Conservation (phyloP, 176 grass and related monocot species). For the Chrysopogon serrulatus region DNA sequence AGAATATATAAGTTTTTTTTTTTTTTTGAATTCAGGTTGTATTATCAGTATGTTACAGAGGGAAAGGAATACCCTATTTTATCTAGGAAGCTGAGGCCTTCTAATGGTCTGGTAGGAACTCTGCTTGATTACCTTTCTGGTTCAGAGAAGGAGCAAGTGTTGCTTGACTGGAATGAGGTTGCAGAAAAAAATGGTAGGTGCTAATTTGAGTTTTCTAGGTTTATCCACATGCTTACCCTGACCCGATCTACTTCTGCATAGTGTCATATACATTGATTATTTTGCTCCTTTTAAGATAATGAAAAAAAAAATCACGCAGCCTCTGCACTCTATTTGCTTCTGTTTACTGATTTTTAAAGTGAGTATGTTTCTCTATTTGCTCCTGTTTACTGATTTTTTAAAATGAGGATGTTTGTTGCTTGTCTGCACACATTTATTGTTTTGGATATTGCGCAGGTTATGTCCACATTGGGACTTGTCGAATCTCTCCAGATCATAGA, state of each 20-base stretch:
- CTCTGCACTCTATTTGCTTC: slow-evolving; percentile 1
- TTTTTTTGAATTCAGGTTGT: slow-evolving; percentile 61
- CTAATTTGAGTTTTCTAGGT: not conserved
- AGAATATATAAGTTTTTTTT: not conserved
- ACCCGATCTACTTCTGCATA: not conserved
- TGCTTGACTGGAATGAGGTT: slow-evolving; percentile 88
- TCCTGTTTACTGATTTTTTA: slow-evolving; percentile 9
- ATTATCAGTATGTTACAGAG: slow-evolving; percentile 81
- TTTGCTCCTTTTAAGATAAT: not conserved
- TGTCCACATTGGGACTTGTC: slow-evolving; percentile 87
- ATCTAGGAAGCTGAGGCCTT: slow-evolving; percentile 48
- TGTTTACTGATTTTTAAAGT: not conserved
- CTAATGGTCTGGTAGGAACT: slow-evolving; percentile 36
- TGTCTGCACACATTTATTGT: slow-evolving; percentile 4
- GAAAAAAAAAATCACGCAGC: not conserved
- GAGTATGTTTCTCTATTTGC: not conserved
- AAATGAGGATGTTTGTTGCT: slow-evolving; percentile 4
- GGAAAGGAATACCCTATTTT: slow-evolving; percentile 86
- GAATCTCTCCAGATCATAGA: slow-evolving; percentile 85
- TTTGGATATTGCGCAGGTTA: slow-evolving; percentile 58
- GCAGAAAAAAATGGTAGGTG: slow-evolving; percentile 69
- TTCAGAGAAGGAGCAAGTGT: slow-evolving; percentile 54
- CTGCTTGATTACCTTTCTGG: slow-evolving; percentile 54
- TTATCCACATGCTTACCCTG: slow-evolving; percentile 15
- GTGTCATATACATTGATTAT: slow-evolving; percentile 1